Evolutionary conservation across 2,329 filamentous ascomycete species (phyloP).

Genomic region (Zasmidium citrigriseum): DNA sequence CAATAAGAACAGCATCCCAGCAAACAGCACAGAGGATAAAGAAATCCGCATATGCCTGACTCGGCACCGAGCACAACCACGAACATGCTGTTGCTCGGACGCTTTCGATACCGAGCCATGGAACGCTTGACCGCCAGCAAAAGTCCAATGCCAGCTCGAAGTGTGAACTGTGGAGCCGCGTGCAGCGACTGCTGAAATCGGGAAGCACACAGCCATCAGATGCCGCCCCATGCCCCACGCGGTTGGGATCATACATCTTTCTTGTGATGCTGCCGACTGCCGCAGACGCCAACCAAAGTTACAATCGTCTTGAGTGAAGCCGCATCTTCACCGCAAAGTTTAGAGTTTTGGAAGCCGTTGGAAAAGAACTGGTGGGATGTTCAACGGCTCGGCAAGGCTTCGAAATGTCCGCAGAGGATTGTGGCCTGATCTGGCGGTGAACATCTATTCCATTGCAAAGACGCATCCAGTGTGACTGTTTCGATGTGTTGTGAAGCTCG

Average conservation of each 20-base stretch:
- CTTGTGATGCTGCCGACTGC: background rate
- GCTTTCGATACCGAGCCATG: slow-evolving; percentile 1
- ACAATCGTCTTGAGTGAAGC: background rate
- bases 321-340: slow-evolving; percentile 1
- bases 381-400: background rate
- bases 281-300: background rate
- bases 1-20: background rate
- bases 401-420: background rate
- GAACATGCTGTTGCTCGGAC: background rate
- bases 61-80: slow-evolving; percentile 1
- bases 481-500: background rate
- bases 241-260: background rate
- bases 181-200: background rate
- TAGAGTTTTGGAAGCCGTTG: background rate
- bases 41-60: background rate
- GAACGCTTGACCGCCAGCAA: background rate
- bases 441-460: too few relatives aligned
- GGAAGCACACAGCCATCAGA: background rate
- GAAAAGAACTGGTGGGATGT: background rate
- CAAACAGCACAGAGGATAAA: background rate
- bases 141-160: background rate
- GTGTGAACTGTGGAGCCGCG: background rate
- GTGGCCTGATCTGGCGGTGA: background rate
- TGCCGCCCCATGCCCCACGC: background rate
- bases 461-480: background rate